These are phyloP conservation scores for Cordyceps fumosorosea DNA, from an alignment of 2,329 filamentous ascomycete species.

Conservation along the genomic window DNA sequence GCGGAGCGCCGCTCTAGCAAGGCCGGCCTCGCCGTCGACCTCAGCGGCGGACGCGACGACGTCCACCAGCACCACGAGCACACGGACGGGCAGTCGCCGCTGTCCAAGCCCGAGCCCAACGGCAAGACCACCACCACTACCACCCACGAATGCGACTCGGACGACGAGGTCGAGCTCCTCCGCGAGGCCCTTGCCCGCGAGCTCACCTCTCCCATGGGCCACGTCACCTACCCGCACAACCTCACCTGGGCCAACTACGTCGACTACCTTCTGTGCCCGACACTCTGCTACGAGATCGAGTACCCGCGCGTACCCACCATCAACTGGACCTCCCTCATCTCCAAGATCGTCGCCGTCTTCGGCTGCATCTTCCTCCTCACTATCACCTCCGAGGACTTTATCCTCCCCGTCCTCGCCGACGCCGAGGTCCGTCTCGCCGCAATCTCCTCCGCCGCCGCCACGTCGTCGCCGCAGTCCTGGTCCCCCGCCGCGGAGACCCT, in stretches of 20 bases:
- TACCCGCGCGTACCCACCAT: conserved; percentile 76
- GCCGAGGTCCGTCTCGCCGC: conserved; percentile 50
- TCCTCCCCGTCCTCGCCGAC: conserved; percentile 78
- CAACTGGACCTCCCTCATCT: conserved; percentile 73
- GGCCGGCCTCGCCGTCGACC: conserved; percentile 24
- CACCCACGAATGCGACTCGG: conserved; percentile 22
- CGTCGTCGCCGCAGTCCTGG: conserved; percentile 8
- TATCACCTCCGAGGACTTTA: conserved; percentile 88
- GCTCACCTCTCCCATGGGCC: conserved; percentile 83
- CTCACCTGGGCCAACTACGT: conserved; percentile 74
- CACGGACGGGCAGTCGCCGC: not conserved
- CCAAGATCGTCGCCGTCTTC: conserved; percentile 84
- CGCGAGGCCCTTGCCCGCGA: conserved; percentile 85
- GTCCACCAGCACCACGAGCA: conserved; percentile 1
- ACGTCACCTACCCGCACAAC: conserved; percentile 84
- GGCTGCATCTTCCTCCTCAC: conserved; percentile 95
- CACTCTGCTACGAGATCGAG: conserved; percentile 94
- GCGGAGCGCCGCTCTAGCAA: conserved; percentile 36
- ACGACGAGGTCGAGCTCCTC: conserved; percentile 57
- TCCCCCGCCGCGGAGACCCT: conserved; percentile 55
- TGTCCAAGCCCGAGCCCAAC: conserved; percentile 14
- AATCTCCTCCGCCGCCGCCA: conserved; percentile 21
- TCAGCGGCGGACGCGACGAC: conserved; percentile 7
- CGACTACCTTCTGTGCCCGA: conserved; percentile 88
- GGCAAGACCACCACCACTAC: not conserved